Evolutionary conservation across 257 asterid genomes (phyloP).

Genomic region (Fraxinus pennsylvanica): DNA sequence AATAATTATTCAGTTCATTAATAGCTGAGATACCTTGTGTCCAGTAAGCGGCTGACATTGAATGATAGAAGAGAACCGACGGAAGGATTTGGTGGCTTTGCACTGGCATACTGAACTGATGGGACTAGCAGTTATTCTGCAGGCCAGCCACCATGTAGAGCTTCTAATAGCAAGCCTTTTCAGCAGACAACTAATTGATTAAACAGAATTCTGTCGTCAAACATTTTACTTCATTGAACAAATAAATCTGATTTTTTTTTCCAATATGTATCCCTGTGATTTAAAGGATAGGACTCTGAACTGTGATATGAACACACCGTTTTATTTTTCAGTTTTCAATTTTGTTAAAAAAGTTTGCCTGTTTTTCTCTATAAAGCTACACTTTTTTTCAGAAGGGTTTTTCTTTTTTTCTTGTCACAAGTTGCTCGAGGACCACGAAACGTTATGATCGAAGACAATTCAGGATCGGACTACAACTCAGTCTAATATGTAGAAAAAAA

Average conservation of each 20-base stretch:
- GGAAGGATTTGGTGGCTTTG: background rate
- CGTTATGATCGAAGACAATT: too few species aligned
- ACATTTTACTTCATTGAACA: too few species aligned
- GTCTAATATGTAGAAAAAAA: too few species aligned
- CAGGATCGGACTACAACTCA: too few species aligned
- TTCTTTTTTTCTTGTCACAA: too few species aligned
- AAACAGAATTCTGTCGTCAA: background rate
- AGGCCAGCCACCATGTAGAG: constrained; percentile 8
- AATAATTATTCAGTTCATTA: background rate
- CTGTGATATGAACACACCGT: too few species aligned
- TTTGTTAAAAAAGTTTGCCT: too few species aligned
- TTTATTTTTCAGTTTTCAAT: too few species aligned
- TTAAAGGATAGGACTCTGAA: too few species aligned
- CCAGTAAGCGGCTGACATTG: background rate
- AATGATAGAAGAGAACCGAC: background rate
- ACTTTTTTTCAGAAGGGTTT: too few species aligned
- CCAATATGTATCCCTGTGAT: background rate
- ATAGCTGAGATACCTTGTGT: background rate
- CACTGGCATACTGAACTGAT: background rate
- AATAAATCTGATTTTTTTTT: background rate
- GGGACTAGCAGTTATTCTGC: background rate
- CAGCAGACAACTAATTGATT: background rate
- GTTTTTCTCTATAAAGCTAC: too few species aligned
- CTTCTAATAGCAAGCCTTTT: background rate
- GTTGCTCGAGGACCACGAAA: too few species aligned